Conservation (phyloP, 257 asterid genomes). For the Perilla frutescens region DNA sequence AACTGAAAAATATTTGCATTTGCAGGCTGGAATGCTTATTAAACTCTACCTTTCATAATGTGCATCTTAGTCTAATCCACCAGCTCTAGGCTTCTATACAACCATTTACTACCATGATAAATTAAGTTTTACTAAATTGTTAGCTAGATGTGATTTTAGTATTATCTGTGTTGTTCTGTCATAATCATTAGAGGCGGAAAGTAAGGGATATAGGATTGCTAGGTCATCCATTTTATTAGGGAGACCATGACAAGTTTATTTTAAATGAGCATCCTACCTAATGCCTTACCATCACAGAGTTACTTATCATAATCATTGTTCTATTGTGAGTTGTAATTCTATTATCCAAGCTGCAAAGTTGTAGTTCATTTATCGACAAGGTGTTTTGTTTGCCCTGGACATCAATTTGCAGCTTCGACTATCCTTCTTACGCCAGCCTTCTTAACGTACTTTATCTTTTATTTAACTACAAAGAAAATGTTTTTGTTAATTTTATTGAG, state of each 20-base stretch:
- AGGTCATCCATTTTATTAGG: background rate
- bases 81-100: background rate
- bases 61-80: background rate
- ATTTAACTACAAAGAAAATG: background rate
- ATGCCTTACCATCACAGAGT: background rate
- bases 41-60: background rate
- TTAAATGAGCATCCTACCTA: background rate
- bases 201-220: background rate
- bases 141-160: background rate
- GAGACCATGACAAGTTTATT: background rate
- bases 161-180: background rate
- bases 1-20: too few species aligned
- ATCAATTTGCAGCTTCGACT: background rate
- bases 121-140: background rate
- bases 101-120: background rate
- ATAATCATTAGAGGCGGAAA: background rate
- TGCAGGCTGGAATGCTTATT: background rate
- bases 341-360: background rate
- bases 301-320: background rate
- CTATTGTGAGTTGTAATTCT: too few species aligned
- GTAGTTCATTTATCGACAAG: background rate
- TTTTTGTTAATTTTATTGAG: background rate
- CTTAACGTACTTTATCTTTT: background rate
- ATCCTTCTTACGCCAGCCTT: background rate
- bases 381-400: background rate